A percentile compares a stretch with the other conserved stretches of the same genome.
Evolutionary conservation across 129 eudicot species (phyloP).

Genomic region (Helichrysum umbraculigerum): DNA sequence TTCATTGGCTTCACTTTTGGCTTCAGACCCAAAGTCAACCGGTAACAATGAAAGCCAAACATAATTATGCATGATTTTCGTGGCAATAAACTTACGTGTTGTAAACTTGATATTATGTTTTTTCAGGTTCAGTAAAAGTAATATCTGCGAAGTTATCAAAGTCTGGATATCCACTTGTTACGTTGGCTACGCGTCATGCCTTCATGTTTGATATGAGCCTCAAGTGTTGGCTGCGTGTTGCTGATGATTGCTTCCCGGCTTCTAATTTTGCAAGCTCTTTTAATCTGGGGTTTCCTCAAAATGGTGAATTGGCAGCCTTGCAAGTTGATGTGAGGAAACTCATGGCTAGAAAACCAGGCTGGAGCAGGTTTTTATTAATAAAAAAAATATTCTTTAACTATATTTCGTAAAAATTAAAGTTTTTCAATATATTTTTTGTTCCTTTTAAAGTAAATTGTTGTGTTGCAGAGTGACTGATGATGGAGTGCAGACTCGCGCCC

Average conservation of each 20-base stretch:
- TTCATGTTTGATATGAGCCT: conserved; percentile 84
- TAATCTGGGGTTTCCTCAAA: conserved; percentile 73
- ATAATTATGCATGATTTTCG: background rate
- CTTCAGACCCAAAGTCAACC: conserved; percentile 55
- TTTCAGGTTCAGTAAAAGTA: conserved; percentile 83
- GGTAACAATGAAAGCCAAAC: conserved; percentile 45
- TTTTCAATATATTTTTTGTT: too few species aligned
- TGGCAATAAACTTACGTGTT: background rate
- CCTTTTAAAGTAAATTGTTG: background rate
- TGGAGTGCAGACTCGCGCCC: conserved; percentile 97
- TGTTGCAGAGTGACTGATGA: conserved; percentile 89
- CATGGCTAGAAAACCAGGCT: conserved; percentile 92
- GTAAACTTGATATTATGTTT: background rate
- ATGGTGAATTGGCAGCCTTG: conserved; percentile 89
- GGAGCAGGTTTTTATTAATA: conserved; percentile 73
- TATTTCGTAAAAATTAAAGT: too few species aligned
- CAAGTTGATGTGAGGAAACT: conserved; percentile 93
- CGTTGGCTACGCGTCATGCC: conserved; percentile 89
- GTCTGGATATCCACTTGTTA: conserved; percentile 90
- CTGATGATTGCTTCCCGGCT: conserved; percentile 91
- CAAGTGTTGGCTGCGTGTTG: conserved; percentile 97
- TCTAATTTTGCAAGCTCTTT: conserved; percentile 94
- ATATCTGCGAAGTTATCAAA: conserved; percentile 91
- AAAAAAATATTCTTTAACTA: too few species aligned
- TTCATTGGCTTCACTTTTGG: conserved; percentile 69